These are phyloP conservation scores for Acacia concinna DNA, from an alignment of 331 rosid species.

Conservation along the genomic window DNA sequence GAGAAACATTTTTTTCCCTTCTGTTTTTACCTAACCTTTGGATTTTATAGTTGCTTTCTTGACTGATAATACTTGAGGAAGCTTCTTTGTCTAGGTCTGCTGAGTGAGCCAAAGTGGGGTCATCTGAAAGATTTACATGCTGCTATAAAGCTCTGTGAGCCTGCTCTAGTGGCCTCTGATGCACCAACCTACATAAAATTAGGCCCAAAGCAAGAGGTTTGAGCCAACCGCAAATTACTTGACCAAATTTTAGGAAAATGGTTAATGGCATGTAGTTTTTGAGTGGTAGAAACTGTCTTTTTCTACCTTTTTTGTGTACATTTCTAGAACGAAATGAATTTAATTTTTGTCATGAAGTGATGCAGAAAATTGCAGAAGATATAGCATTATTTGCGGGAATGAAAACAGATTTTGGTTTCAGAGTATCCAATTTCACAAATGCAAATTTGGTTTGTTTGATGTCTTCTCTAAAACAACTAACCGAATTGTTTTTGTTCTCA, in stretches of 20 bases:
- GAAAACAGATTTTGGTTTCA: neutral
- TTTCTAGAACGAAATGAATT: neutral
- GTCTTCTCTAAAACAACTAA: neutral
- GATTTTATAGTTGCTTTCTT: constrained; percentile 29
- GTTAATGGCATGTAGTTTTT: neutral
- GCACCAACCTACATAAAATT: constrained; percentile 71
- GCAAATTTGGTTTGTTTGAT: neutral
- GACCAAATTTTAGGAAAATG: neutral
- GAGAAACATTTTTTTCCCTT: neutral
- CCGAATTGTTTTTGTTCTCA: neutral
- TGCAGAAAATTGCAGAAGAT: neutral
- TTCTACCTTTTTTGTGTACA: neutral
- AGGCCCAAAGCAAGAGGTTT: constrained; percentile 96
- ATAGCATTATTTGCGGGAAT: neutral
- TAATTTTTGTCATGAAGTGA: neutral
- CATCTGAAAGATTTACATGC: constrained; percentile 94
- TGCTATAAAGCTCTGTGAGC: constrained; percentile 91
- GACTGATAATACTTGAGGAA: constrained; percentile 20
- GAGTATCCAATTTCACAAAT: neutral
- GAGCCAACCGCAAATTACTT: constrained; percentile 26
- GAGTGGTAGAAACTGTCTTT: neutral
- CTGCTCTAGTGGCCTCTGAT: constrained; percentile 82
- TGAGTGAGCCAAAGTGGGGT: constrained; percentile 95
- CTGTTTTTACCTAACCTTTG: constrained; percentile 14
- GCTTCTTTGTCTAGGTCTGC: constrained; percentile 61